Evolutionary conservation across 2,329 filamentous ascomycete species (phyloP), one percentile per base, ranked within the genome.

Genomic region (Ceratocystis ficicola): DNA sequence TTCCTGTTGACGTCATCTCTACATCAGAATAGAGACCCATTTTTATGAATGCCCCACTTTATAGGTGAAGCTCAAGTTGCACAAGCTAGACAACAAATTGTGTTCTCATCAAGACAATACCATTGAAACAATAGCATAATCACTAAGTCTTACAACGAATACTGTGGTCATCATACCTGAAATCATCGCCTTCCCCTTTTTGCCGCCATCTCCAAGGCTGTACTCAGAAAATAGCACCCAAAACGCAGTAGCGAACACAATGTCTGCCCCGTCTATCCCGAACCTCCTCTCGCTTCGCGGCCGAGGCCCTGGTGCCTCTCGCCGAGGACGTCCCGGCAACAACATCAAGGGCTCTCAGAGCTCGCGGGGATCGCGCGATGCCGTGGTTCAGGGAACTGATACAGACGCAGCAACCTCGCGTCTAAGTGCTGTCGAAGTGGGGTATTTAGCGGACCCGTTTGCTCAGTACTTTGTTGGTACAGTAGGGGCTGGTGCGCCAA

Each of bases 351-450:
- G 73, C 12, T 71, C 72, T n/a, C 68, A 70, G 69, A 70, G 71
- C 25, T 70, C 72, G n/a, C 70, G 70, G 22, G 69, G 72, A 52
- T 76, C 76, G 60, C 85, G 86, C 70, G 92, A 97, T 75, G 79
- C 81, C 67, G 83, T 87, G 50, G 86, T 99, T 66, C 93, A 95
- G 75, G 85, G 86, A 69, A 99, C 94, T 2, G 94, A 99, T 75
- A 86, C 86, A 68, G 94, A 99, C 77, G 94, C 94, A 30, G 90
- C 90, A 67, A 85, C 90, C 52, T 96, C 91, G 36, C 84, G 94
- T 44, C 78, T 95, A 75, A 97, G 92, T 74, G 93, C 93, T 12
- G 90, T 97, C 17, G 83, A 88, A 66, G 74, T 90, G 63, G 91
- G 90, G 41, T 97, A 97, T 73, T 79, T 99, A 1, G 77, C 88